These are phyloP conservation scores for Prunus fruticosa DNA, from an alignment of 306 rosid species.

Conservation along the genomic window DNA sequence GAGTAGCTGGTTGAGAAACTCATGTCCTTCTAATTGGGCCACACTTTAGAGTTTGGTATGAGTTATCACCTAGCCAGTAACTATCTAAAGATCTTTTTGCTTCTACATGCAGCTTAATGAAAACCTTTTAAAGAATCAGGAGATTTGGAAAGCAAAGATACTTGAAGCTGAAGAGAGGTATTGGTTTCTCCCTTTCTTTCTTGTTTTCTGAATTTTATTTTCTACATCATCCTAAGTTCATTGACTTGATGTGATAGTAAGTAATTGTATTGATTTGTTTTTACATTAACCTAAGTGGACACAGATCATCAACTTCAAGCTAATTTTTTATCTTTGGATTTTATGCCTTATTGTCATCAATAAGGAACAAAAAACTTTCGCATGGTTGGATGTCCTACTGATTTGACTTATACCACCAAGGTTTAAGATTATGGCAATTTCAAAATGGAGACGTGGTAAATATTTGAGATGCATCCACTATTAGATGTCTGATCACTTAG, in stretches of 20 bases:
- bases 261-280: neutral
- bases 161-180: slow-evolving; percentile 76
- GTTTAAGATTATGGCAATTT: neutral
- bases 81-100: slow-evolving; percentile 12
- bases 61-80: slow-evolving; percentile 5
- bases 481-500: neutral
- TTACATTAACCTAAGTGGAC: neutral
- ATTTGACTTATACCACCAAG: neutral
- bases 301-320: neutral
- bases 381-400: neutral
- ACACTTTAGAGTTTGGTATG: slow-evolving; percentile 5
- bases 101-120: slow-evolving; percentile 75
- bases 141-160: slow-evolving; percentile 71
- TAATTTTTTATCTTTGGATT: neutral
- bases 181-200: slow-evolving; percentile 2
- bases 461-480: neutral
- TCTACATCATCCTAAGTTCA: neutral
- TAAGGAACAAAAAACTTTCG: neutral
- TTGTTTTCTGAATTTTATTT: neutral
- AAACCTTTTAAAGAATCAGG: slow-evolving; percentile 76
- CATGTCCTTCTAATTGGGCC: neutral
- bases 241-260: neutral
- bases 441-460: neutral
- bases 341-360: neutral
- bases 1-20: neutral